These are phyloP conservation scores for Suhomyces atakaporum DNA, from an alignment of 1,139 yeast genomes.

Conservation along the genomic window DNA sequence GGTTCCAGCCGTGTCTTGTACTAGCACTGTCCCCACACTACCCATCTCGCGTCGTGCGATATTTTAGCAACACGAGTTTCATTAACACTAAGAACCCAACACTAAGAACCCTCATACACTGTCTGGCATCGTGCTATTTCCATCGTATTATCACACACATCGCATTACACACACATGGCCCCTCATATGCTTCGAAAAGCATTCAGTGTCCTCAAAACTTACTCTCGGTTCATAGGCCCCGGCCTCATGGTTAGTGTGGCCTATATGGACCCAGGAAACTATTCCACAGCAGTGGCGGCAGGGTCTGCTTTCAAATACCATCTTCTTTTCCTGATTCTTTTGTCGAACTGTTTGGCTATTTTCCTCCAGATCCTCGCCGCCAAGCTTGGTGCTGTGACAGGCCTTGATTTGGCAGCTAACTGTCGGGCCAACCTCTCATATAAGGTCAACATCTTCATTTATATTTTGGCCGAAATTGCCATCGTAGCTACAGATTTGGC, in stretches of 20 bases:
- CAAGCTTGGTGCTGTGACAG: conserved; percentile 83
- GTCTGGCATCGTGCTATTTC: no score
- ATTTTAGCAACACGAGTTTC: no score
- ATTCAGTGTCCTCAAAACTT: conserved; percentile 40
- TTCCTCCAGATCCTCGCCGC: conserved; percentile 82
- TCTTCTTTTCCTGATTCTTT: conserved; percentile 72
- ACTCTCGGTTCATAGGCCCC: conserved; percentile 77
- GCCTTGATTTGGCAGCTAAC: conserved; percentile 76
- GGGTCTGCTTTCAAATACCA: conserved; percentile 88
- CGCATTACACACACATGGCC: no score
- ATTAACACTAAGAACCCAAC: no score
- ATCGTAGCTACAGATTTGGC: conserved; percentile 88
- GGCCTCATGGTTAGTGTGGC: conserved; percentile 96
- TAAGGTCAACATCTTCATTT: conserved; percentile 57
- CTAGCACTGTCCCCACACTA: no score
- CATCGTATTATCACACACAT: no score
- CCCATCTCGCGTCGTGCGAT: no score
- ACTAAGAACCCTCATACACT: no score
- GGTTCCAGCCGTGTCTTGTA: no score
- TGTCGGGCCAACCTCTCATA: conserved; percentile 75
- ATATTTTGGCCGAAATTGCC: conserved; percentile 69
- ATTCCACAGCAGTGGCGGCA: conserved; percentile 91
- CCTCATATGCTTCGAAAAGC: background rate
- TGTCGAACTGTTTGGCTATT: conserved; percentile 86
- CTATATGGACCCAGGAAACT: conserved; percentile 97